Conservation (phyloP, 352 stramenopile species). For the Globisporangium apiculatum region DNA sequence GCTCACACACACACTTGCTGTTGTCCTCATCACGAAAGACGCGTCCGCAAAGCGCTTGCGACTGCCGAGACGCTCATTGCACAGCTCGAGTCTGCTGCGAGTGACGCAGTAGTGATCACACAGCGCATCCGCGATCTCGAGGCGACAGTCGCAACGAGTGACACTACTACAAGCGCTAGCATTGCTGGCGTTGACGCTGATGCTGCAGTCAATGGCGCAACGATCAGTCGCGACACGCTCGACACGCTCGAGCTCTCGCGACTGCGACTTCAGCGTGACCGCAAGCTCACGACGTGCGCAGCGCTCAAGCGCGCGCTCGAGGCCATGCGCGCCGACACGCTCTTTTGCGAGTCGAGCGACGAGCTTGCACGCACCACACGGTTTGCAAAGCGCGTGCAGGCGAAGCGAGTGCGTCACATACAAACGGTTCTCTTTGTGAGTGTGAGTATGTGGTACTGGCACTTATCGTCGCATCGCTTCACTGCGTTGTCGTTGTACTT, state of each 20-base stretch:
- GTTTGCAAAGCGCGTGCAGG: slow-evolving; percentile 18
- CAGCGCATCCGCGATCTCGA: slow-evolving; percentile 3
- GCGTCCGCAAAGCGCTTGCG: slow-evolving; percentile 4
- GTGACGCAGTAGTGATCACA: slow-evolving; percentile 15
- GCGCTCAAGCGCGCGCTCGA: slow-evolving; percentile 17
- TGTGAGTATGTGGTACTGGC: too few species aligned
- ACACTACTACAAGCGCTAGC: neutral
- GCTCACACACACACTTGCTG: neutral
- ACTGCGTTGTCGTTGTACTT: neutral
- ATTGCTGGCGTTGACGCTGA: too few species aligned
- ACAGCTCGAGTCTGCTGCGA: slow-evolving; percentile 14
- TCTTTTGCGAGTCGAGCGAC: slow-evolving; percentile 9
- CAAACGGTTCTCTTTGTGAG: too few species aligned
- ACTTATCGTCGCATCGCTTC: too few species aligned
- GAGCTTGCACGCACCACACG: slow-evolving; percentile 5
- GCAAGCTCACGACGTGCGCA: slow-evolving; percentile 14
- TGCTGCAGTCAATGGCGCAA: neutral
- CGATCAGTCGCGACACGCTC: neutral
- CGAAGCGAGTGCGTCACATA: slow-evolving; percentile 20
- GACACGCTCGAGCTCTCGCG: slow-evolving; percentile 15
- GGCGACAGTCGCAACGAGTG: neutral
- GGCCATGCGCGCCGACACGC: slow-evolving; percentile 6
- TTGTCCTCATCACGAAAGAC: neutral
- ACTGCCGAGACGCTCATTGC: slow-evolving; percentile 5
- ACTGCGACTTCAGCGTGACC: slow-evolving; percentile 20